Conservation (phyloP, 352 stramenopile genomes). For the Saprolegnia diclina region DNA sequence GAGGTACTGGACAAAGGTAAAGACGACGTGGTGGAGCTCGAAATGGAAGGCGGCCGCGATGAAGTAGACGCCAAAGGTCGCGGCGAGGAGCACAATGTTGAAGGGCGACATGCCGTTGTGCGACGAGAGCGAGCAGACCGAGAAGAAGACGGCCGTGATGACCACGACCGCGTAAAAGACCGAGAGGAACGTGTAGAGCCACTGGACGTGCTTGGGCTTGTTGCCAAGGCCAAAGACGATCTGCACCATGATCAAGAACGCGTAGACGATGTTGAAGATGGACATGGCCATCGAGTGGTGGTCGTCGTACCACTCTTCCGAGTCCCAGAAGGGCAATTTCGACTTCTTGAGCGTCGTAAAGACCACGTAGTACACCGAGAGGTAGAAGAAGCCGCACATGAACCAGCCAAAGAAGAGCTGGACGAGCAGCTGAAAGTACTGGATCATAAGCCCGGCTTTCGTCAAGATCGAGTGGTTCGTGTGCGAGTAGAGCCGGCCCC, state of each 20-base stretch:
- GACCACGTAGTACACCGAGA: slow-evolving; percentile 82
- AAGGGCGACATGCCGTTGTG: slow-evolving; percentile 20
- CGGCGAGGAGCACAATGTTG: slow-evolving; percentile 13
- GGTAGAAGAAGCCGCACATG: slow-evolving; percentile 72
- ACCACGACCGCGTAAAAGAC: slow-evolving; percentile 13
- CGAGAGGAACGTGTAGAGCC: slow-evolving; percentile 65
- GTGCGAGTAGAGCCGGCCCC: slow-evolving; percentile 74
- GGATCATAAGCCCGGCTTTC: slow-evolving; percentile 58
- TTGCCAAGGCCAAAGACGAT: slow-evolving; percentile 84
- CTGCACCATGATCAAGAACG: slow-evolving; percentile 76
- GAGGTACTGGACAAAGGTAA: slow-evolving; percentile 29
- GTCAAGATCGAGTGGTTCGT: slow-evolving; percentile 64
- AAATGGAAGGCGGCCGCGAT: slow-evolving; percentile 23
- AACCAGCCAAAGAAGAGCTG: slow-evolving; percentile 70
- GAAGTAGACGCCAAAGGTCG: slow-evolving; percentile 27
- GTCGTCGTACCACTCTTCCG: slow-evolving; percentile 49
- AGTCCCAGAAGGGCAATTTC: slow-evolving; percentile 68
- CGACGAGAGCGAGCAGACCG: slow-evolving; percentile 14
- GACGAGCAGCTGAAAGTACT: slow-evolving; percentile 72
- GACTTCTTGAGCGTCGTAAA: slow-evolving; percentile 85
- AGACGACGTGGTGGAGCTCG: slow-evolving; percentile 22
- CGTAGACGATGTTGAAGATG: slow-evolving; percentile 76
- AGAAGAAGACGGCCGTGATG: slow-evolving; percentile 20
- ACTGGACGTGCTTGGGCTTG: slow-evolving; percentile 84
- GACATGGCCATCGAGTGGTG: slow-evolving; percentile 66